These are phyloP conservation scores for Backusella liffmaniae DNA, from an alignment of 192 early-diverging fungal species.

Conservation along the genomic window DNA sequence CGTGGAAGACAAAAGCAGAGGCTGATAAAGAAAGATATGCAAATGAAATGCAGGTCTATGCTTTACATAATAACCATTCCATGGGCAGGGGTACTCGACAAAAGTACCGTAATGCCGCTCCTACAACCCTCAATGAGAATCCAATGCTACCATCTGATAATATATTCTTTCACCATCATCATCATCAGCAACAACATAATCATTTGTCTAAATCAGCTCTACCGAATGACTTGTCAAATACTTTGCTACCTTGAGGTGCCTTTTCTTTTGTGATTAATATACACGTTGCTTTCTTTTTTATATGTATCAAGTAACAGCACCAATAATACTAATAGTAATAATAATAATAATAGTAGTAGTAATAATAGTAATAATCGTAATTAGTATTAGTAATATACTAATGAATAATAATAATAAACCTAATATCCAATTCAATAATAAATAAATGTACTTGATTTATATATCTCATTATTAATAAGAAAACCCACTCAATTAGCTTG, in stretches of 20 bases:
- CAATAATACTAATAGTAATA: background rate
- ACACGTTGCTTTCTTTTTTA: too few species aligned
- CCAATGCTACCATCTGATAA: background rate
- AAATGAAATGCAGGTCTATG: constrained; percentile 56
- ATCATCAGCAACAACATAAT: background rate
- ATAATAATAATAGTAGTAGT: background rate
- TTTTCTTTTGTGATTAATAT: background rate
- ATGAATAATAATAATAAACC: background rate
- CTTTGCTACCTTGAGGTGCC: background rate
- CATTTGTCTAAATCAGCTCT: background rate
- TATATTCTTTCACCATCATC: background rate
- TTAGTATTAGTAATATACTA: too few species aligned
- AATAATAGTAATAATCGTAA: background rate
- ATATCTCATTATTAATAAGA: too few species aligned
- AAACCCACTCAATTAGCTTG: too few species aligned
- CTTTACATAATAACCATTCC: constrained; percentile 10
- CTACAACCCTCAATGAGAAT: background rate
- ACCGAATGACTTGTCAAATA: background rate
- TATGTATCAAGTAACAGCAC: background rate
- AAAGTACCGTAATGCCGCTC: constrained; percentile 17
- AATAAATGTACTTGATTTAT: too few species aligned
- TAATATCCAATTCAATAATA: too few species aligned
- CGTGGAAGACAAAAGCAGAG: constrained; percentile 52
- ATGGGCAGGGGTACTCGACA: constrained; percentile 28
- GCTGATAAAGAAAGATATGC: constrained; percentile 63